These are phyloP conservation scores for Clonostachys byssicola DNA, from an alignment of 2,329 filamentous ascomycete genomes.

Conservation along the genomic window DNA sequence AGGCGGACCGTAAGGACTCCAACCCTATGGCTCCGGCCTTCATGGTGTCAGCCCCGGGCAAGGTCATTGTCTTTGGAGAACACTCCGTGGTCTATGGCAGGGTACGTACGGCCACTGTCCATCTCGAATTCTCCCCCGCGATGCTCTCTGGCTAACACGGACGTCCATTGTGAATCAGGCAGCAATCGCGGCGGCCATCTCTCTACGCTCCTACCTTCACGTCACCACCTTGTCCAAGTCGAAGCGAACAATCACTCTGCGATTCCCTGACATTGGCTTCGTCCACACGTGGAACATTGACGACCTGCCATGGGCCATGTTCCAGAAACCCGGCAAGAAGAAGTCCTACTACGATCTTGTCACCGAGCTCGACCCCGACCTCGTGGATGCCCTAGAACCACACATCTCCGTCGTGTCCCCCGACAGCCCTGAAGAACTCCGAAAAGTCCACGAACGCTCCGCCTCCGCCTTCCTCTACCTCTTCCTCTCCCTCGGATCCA, in stretches of 20 bases:
- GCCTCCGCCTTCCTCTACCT: conserved; percentile 89
- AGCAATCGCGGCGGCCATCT: conserved; percentile 92
- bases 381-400: conserved; percentile 76
- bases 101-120: conserved; percentile 37
- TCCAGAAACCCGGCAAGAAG: conserved; percentile 79
- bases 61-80: conserved; percentile 97
- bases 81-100: conserved; percentile 98
- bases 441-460: conserved; percentile 80
- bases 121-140: no score
- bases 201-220: conserved; percentile 91
- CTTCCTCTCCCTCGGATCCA: conserved; percentile 80
- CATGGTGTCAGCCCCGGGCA: conserved; percentile 96
- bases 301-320: conserved; percentile 79
- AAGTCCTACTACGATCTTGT: conserved; percentile 92
- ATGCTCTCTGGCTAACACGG: no score
- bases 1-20: conserved; percentile 50
- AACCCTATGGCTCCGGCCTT: conserved; percentile 79
- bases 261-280: conserved; percentile 87
- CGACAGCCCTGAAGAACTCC: conserved; percentile 60
- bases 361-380: conserved; percentile 76
- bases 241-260: conserved; percentile 78
- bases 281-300: conserved; percentile 94
- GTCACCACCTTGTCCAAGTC: conserved; percentile 94
- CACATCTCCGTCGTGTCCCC: conserved; percentile 70
- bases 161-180: conserved; percentile 43